Base-by-base conservation (phyloP, 2,329 filamentous ascomycete species). In the Fusarium sp. region DNA sequence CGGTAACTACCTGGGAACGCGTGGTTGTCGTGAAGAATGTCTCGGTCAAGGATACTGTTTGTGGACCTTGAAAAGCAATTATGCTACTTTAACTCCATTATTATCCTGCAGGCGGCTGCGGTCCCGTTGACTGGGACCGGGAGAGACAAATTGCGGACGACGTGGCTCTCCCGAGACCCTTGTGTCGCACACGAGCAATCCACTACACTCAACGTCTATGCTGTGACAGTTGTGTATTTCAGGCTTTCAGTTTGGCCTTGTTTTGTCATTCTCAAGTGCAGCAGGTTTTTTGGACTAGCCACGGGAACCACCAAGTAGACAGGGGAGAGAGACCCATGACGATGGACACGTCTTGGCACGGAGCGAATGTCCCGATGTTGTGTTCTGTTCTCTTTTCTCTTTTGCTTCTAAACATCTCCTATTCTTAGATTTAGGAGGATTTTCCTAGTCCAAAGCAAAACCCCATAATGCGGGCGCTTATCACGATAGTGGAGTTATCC, bases 131-230 rank as follows among this genome's bases (percentile, higher is more conserved):
- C 46, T 35, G 8, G 37, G 42, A 26, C 29, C 18, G 12, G 47
- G 23, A 10, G 24, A 38, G 49, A 23, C 61, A 64, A 47, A 41
- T 38, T 50, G 31, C 43, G 69, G 66, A 69, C 66, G 61, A 69
- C 38, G 66, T 69, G 61, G 66, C 66, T 68, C 37, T 7, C 12
- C 16, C 15, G 26, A 31, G 21, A 39, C 23, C 29, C 31, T 20
- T 57, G 43, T 20, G 29, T 28, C 20, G 23, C 28, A 42, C 20
- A 42, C 1, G 12, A 20, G n/a, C 26, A 69, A 13, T 50, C 21
- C 20, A 57, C 24, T 49, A 28, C 29, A 42, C 24, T 16, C 35
- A 24, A 43, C 20, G 20, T 35, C 24, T 20, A 38, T 41, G 37
- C 21, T 60, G 42, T 69, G 18, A 9, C n/a, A n/a, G 15, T 18